Base-by-base conservation (phyloP, 495 filamentous ascomycete genomes). In the Neurospora sp. region DNA sequence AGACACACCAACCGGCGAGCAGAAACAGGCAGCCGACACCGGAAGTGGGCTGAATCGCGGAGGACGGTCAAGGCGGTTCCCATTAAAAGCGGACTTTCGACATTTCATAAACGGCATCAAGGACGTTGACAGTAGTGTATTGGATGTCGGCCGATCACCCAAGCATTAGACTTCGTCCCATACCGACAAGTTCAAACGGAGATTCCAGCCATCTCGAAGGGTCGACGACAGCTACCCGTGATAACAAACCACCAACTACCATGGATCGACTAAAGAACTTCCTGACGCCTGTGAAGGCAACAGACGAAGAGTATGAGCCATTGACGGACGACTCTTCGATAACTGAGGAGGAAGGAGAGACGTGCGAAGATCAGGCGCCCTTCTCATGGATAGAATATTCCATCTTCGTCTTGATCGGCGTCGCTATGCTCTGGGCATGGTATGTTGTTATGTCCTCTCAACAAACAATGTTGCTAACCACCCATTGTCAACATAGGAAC, bases 381-480 rank as follows among this genome's bases (percentile, higher is more conserved):
- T 92, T 93, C 81, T 93, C 91, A 69, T 91, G 89, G 87, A 79
- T 93, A 61, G 91, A 95, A 78, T 99, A 99, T 84, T 82, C 80
- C 69, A 87, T 97, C 71, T 99, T 98, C 80, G 82, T 91, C 71
- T 81, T 97, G n/a, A 86, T 98, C 27, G 96, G 96, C 68, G 84
- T 96, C 20, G 91, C 94, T 27, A 98, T 97, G 96, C 86, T 98
- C 72, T 98, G 94, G 94, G 93, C 94, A 41, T 98, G 94, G 94
- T 98, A 89, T 78, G 90, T 79, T 68, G 48, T 44, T 73, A 31
- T 69, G 14, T 27, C 73, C 70, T 48, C 38, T 7, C 38, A 35
- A 38, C n/a, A 9, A 38, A n/a, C 71, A 20, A 27, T 16, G 7
- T 12, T 31, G 68, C 70, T 74, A 53, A 74, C 69, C 8, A 41